A percentile compares a stretch with the other conserved stretches of the same genome.
These are phyloP conservation scores for Aspergillus clavatus DNA, from an alignment of 2,329 filamentous ascomycete genomes.

Conservation along the genomic window DNA sequence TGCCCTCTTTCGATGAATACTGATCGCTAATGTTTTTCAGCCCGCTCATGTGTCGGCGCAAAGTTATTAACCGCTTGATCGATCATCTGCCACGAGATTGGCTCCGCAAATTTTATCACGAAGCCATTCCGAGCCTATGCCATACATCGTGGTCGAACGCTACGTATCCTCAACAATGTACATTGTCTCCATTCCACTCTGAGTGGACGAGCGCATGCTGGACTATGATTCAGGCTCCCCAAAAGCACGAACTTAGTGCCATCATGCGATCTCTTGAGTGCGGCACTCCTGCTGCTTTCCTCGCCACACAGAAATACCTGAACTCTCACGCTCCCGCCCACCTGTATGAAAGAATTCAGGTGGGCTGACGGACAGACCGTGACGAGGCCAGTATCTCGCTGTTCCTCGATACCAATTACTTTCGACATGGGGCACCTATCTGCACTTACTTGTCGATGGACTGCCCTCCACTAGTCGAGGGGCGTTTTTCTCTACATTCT, in stretches of 20 bases:
- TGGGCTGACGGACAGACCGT: slow-evolving; percentile 6
- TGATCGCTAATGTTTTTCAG: slow-evolving; percentile 27
- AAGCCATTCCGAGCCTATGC: slow-evolving; percentile 11
- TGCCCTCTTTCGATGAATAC: neutral
- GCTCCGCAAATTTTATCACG: slow-evolving; percentile 18
- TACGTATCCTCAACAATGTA: slow-evolving; percentile 8
- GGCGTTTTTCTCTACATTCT: neutral
- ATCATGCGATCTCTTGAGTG: slow-evolving; percentile 9
- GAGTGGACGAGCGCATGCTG: slow-evolving; percentile 7
- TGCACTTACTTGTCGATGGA: neutral
- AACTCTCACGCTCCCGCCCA: slow-evolving; percentile 6
- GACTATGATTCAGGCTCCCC: slow-evolving; percentile 9
- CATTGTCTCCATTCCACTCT: slow-evolving; percentile 1
- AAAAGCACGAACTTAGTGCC: slow-evolving; percentile 7
- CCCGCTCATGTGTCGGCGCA: slow-evolving; percentile 44
- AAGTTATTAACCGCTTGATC: slow-evolving; percentile 35
- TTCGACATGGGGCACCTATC: slow-evolving; percentile 6
- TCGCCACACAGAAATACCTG: slow-evolving; percentile 9
- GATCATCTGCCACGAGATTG: slow-evolving; percentile 18
- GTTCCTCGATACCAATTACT: neutral
- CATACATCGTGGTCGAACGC: slow-evolving; percentile 7
- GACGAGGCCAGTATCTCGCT: slow-evolving; percentile 6
- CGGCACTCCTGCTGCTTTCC: slow-evolving; percentile 5
- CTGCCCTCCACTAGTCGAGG: neutral
- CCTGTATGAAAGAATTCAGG: slow-evolving; percentile 3